A percentile compares a stretch with the other conserved stretches of the same genome.
Conservation (phyloP, 2,329 filamentous ascomycete genomes). For the Lojkania enalia region DNA sequence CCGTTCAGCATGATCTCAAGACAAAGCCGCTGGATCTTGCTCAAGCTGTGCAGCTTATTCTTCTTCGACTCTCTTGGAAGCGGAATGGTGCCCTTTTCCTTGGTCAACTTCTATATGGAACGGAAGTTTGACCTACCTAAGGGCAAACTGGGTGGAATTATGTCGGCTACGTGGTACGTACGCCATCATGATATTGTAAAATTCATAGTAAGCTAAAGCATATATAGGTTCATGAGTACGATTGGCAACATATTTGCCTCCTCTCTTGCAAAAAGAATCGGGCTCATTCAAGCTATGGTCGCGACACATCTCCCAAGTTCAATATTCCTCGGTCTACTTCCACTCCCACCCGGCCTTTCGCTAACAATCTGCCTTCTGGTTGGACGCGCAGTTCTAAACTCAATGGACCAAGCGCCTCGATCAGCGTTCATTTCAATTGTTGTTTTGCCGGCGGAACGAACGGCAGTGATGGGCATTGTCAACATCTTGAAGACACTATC, state of each 20-base stretch:
- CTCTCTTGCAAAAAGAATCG: slow-evolving; percentile 64
- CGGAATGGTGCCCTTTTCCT: slow-evolving; percentile 62
- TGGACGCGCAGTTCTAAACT: slow-evolving; percentile 35
- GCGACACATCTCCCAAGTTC: slow-evolving; percentile 42
- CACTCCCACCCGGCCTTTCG: slow-evolving; percentile 25
- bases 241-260: slow-evolving; percentile 37
- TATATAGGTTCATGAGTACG: slow-evolving; percentile 33
- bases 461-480: slow-evolving; percentile 46
- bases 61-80: slow-evolving; percentile 70
- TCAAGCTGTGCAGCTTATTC: slow-evolving; percentile 69
- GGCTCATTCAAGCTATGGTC: slow-evolving; percentile 53
- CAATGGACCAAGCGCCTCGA: slow-evolving; percentile 46
- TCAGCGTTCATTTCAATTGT: slow-evolving; percentile 41
- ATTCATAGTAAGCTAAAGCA: neutral
- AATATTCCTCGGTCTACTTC: slow-evolving; percentile 39
- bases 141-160: slow-evolving; percentile 58
- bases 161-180: slow-evolving; percentile 50
- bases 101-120: slow-evolving; percentile 60
- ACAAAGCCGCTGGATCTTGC: slow-evolving; percentile 58
- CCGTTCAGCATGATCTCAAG: slow-evolving; percentile 60
- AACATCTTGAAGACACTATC: slow-evolving; percentile 44
- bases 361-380: slow-evolving; percentile 38
- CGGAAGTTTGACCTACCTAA: slow-evolving; percentile 59
- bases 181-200: neutral
- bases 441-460: slow-evolving; percentile 40